Evolutionary conservation across 2,329 filamentous ascomycete genomes (phyloP).

Genomic region (Stenocarpella maydis): DNA sequence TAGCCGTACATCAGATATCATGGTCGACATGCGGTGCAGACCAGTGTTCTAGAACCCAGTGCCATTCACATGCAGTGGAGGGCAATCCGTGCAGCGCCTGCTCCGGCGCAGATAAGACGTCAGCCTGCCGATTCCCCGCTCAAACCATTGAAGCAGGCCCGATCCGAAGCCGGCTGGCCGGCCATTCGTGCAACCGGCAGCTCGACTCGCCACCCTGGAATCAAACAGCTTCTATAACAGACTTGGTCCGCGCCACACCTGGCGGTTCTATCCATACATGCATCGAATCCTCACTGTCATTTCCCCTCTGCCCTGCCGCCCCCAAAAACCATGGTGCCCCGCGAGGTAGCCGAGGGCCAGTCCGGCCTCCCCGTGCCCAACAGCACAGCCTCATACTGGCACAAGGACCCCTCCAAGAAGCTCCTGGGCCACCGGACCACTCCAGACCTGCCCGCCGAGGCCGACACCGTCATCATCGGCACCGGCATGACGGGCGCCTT

Average conservation of each 20-base stretch:
- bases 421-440: conserved; percentile 76
- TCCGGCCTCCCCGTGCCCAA: conserved; percentile 67
- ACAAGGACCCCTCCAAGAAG: conserved; percentile 68
- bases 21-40: background rate
- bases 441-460: conserved; percentile 63
- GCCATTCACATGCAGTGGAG: background rate
- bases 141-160: background rate
- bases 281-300: background rate
- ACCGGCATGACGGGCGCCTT: conserved; percentile 81
- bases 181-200: conserved; percentile 10
- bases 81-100: conserved; percentile 3
- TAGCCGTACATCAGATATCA: background rate
- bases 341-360: conserved; percentile 45
- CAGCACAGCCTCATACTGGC: conserved; percentile 77
- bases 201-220: background rate
- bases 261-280: too few species aligned
- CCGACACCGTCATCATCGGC: conserved; percentile 77
- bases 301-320: background rate
- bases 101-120: conserved; percentile 18
- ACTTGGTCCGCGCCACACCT: too few species aligned
- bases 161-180: conserved; percentile 17
- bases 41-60: too few species aligned
- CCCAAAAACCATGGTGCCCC: conserved; percentile 37
- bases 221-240: too few species aligned
- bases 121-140: conserved; percentile 23